Percentiles rank a stretch among this genome's conserved stretches.
Conservation (phyloP, 768 basidiomycete genomes). For the Tulasnella calospora region DNA sequence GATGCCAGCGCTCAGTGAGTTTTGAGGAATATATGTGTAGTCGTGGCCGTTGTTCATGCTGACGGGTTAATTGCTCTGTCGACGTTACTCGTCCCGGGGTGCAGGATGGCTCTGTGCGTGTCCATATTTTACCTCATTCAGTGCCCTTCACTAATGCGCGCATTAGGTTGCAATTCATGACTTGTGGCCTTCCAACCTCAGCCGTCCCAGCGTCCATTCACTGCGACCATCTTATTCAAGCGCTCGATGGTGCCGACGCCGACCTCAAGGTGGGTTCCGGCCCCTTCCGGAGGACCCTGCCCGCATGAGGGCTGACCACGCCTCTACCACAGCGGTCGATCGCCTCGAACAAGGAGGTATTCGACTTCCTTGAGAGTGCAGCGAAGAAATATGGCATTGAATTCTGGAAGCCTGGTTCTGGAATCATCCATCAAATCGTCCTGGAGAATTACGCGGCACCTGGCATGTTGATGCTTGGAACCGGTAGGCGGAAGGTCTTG, state of each 20-base stretch:
- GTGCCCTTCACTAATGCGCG: slow-evolving; percentile 1
- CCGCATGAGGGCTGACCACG: background rate
- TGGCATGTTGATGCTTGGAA: slow-evolving; percentile 88
- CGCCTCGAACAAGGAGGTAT: slow-evolving; percentile 88
- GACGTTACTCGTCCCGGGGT: background rate
- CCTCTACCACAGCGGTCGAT: slow-evolving; percentile 60
- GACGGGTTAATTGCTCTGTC: background rate
- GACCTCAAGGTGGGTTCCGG: slow-evolving; percentile 64
- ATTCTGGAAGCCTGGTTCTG: slow-evolving; percentile 94
- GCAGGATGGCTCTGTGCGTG: slow-evolving; percentile 76
- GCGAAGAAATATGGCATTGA: slow-evolving; percentile 86
- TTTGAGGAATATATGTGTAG: background rate
- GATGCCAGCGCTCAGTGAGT: slow-evolving; percentile 86
- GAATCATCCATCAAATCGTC: slow-evolving; percentile 96
- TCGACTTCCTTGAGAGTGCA: slow-evolving; percentile 93
- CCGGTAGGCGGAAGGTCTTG: slow-evolving; percentile 45
- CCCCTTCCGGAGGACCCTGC: background rate
- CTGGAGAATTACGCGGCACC: slow-evolving; percentile 96
- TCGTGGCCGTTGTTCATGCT: background rate
- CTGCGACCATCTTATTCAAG: slow-evolving; percentile 97
- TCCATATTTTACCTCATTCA: background rate
- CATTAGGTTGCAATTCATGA: slow-evolving; percentile 90
- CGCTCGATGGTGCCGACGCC: slow-evolving; percentile 75
- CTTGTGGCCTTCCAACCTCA: slow-evolving; percentile 76
- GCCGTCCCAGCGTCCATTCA: slow-evolving; percentile 77